Conservation (phyloP, 768 basidiomycete genomes). For the Fomitopsis serialis region DNA sequence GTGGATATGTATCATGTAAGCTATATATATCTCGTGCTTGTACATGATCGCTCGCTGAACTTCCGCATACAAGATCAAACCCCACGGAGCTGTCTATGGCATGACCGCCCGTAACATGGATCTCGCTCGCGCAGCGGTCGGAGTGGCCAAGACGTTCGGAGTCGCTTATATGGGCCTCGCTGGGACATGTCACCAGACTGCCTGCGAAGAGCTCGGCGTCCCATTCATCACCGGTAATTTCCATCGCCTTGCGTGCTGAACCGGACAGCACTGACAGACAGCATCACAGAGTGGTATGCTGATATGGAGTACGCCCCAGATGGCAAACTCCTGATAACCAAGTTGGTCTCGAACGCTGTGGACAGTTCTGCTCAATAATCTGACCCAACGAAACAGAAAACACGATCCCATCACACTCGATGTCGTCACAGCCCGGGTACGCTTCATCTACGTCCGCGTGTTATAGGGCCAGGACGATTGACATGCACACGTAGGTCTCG, state of each 20-base stretch:
- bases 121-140: constrained; percentile 49
- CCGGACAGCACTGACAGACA: neutral
- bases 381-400: constrained; percentile 40
- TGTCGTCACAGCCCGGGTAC: constrained; percentile 39
- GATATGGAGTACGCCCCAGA: constrained; percentile 55
- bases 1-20: constrained; percentile 53
- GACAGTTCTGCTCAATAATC: no score
- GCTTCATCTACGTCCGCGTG: neutral
- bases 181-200: constrained; percentile 55
- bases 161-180: constrained; percentile 60
- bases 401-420: constrained; percentile 43
- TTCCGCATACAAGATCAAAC: constrained; percentile 39
- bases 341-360: no score
- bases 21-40: neutral
- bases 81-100: constrained; percentile 58
- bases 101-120: constrained; percentile 51
- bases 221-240: constrained; percentile 54
- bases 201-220: constrained; percentile 48
- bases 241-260: neutral
- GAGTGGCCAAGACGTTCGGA: constrained; percentile 47
- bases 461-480: neutral
- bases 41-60: neutral
- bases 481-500: constrained; percentile 31
- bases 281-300: constrained; percentile 52
- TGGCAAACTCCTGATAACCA: constrained; percentile 56